These are phyloP conservation scores for Hypoxylon sp. DNA, from an alignment of 2,329 filamentous ascomycete genomes.

Conservation along the genomic window DNA sequence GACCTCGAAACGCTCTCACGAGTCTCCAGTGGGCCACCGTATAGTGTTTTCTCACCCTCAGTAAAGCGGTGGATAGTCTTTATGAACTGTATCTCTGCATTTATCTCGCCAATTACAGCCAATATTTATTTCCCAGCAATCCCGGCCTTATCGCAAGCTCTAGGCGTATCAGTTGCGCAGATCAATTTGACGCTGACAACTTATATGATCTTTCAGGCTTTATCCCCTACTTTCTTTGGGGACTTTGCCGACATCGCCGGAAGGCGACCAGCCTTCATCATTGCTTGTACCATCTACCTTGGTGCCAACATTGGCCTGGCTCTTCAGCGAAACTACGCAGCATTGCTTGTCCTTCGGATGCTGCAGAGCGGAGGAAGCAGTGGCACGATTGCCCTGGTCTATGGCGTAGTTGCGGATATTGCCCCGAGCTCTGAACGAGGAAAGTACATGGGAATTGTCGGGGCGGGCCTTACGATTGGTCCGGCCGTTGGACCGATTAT, in stretches of 20 bases:
- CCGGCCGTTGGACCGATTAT: slow-evolving; percentile 72
- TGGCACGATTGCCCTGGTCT: slow-evolving; percentile 78
- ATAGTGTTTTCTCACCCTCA: slow-evolving; percentile 58
- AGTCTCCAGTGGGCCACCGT: slow-evolving; percentile 58
- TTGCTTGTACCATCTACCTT: slow-evolving; percentile 71
- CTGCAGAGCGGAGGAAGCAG: slow-evolving; percentile 76
- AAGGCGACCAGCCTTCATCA: slow-evolving; percentile 72
- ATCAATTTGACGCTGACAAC: slow-evolving; percentile 70
- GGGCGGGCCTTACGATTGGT: slow-evolving; percentile 70
- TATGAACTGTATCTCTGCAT: slow-evolving; percentile 68
- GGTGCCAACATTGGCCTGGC: slow-evolving; percentile 72
- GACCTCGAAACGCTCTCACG: slow-evolving; percentile 57
- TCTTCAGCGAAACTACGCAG: slow-evolving; percentile 69
- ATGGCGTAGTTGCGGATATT: slow-evolving; percentile 80
- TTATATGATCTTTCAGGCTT: slow-evolving; percentile 75
- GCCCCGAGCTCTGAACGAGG: slow-evolving; percentile 78
- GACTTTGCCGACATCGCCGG: slow-evolving; percentile 74
- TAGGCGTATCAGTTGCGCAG: slow-evolving; percentile 58
- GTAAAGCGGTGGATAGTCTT: slow-evolving; percentile 67
- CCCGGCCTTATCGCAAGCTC: slow-evolving; percentile 57
- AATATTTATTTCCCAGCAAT: slow-evolving; percentile 70
- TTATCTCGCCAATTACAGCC: slow-evolving; percentile 71
- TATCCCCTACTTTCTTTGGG: slow-evolving; percentile 73
- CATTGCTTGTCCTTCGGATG: slow-evolving; percentile 73
- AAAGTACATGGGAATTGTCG: slow-evolving; percentile 79